Conservation (phyloP, 805 yeast species). For the Komagataella kurtzmanii region DNA sequence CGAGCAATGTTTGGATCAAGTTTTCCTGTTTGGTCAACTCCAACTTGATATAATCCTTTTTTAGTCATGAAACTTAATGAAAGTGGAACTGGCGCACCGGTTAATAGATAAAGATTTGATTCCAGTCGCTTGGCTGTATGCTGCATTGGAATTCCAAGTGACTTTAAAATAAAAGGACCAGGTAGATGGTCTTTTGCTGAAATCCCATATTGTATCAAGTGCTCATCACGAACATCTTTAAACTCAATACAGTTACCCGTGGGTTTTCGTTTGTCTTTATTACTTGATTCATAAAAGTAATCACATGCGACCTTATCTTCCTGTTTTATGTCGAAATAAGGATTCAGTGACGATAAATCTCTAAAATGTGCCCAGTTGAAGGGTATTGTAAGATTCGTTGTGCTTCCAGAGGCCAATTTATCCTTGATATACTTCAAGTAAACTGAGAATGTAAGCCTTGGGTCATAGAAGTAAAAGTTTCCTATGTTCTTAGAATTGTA, state of each 20-base stretch:
- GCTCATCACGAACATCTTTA: not conserved
- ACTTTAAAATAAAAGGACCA: slow-evolving; percentile 18
- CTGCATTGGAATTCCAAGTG: slow-evolving; percentile 7
- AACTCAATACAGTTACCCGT: not conserved
- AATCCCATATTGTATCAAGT: not conserved
- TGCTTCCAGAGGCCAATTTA: not conserved
- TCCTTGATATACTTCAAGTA: slow-evolving; percentile 26
- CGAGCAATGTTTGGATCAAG: not conserved
- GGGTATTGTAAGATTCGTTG: slow-evolving; percentile 14
- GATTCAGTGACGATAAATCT: slow-evolving; percentile 28
- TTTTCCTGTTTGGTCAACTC: not conserved
- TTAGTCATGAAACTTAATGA: slow-evolving; percentile 23
- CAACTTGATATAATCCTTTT: slow-evolving; percentile 22
- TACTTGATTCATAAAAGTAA: slow-evolving; percentile 9
- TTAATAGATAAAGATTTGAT: slow-evolving; percentile 26
- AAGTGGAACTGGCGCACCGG: slow-evolving; percentile 23
- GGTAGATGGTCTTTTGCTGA: slow-evolving; percentile 15
- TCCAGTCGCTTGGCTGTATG: slow-evolving; percentile 23
- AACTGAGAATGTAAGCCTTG: slow-evolving; percentile 38
- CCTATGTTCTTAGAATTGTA: not conserved
- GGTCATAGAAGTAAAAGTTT: slow-evolving; percentile 24
- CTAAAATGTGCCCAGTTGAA: slow-evolving; percentile 48
- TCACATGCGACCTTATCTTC: slow-evolving; percentile 16
- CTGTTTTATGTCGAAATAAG: slow-evolving; percentile 8
- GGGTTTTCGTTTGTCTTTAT: not conserved